Evolutionary conservation across 2,329 filamentous ascomycete species (phyloP), one percentile per base, ranked within the genome.

Genomic region (Xylaria hypoxylon): DNA sequence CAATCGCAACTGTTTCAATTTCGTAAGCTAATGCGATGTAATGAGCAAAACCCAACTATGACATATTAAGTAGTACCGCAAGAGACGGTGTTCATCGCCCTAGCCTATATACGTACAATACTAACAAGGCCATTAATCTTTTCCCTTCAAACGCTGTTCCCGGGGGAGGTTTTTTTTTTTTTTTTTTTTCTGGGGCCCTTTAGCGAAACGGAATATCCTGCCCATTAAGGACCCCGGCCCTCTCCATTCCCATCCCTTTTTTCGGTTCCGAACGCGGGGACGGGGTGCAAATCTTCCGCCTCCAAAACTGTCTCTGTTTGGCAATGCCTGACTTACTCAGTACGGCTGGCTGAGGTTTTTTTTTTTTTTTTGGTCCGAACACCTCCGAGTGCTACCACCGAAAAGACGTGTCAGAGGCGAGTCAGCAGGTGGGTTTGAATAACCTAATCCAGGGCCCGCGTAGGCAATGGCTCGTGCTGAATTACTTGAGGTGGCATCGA

Each of bases 371-470:
- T 17, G 40, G 45, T 50, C 63, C 63, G 52, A 61, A 57, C 61
- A 24, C 31, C 42, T 57, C 59, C 60, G 60, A 64, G 59, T 59
- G 17, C 40, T 24, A 47, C 35, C 24, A 24, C 57, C 44, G 56
- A 59, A 51, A 15, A 42, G 26, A 48, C 67, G 56, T 59, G 52
- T 58, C 42, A 45, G 33, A 62, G 38, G 40, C 42, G 6, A 68
- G 67, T 67, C 60, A 69, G 68, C 65, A 65, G 48, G 59, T 65
- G 65, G 61, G 38, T 57, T 62, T n/a, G 19, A 50, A 48, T 53
- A 51, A n/a, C n/a, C n/a, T n/a, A n/a, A n/a, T 58, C 53, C 24
- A 56, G 59, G 59, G 13, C 33, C 42, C 35, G 51, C 52, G 53
- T 56, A 24, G 56, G 38, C n/a, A 40, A 50, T 62, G 50, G 59